These are phyloP conservation scores for Elongisporangium senticosum DNA, from an alignment of 352 stramenopile genomes.

Conservation along the genomic window DNA sequence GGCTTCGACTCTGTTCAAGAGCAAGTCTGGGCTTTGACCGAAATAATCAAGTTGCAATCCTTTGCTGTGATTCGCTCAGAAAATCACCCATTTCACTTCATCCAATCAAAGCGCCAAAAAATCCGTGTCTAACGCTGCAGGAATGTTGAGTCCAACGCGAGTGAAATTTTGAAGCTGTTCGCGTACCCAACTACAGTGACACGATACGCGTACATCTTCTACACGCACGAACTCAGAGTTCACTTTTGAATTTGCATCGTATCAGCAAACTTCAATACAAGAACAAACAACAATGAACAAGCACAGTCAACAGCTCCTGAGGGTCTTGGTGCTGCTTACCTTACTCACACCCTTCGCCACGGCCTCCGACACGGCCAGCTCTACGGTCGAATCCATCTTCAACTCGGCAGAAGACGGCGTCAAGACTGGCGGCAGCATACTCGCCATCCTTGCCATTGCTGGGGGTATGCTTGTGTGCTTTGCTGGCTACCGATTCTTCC, in stretches of 20 bases:
- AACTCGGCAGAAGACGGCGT: slow-evolving; percentile 15
- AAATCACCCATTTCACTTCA: not conserved
- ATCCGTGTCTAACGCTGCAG: not conserved
- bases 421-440: slow-evolving; percentile 16
- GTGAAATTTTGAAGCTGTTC: not conserved
- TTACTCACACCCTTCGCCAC: slow-evolving; percentile 9
- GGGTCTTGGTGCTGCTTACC: slow-evolving; percentile 16
- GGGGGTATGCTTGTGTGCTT: slow-evolving; percentile 20
- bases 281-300: not conserved
- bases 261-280: not conserved
- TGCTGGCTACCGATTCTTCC: slow-evolving; percentile 26
- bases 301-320: not conserved
- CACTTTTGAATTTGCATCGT: not conserved
- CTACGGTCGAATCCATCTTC: slow-evolving; percentile 20
- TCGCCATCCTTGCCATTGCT: slow-evolving; percentile 23
- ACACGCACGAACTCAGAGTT: not conserved
- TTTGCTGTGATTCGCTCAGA: not conserved
- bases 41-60: not conserved
- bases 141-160: not conserved
- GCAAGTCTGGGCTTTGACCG: too few relatives aligned
- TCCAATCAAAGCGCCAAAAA: not conserved
- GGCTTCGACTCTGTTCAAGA: too few relatives aligned
- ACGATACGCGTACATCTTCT: too few relatives aligned
- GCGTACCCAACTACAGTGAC: too few relatives aligned
- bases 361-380: slow-evolving; percentile 2